Conservation (phyloP, 768 basidiomycete genomes). For the Leucogyrophana mollusca region DNA sequence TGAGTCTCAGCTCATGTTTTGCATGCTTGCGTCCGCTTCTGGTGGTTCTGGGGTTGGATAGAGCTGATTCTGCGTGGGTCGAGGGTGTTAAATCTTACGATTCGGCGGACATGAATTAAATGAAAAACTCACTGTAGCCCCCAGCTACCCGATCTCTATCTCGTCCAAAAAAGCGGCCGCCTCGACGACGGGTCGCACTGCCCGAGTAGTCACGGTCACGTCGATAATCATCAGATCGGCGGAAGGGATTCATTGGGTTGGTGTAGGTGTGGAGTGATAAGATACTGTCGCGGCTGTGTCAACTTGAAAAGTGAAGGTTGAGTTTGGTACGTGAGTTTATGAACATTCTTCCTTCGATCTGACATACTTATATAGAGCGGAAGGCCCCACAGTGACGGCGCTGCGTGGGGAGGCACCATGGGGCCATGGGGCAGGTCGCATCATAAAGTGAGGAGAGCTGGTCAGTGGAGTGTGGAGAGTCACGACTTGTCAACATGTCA, state of each 20-base stretch:
- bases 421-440: no score
- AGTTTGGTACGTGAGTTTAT: no score
- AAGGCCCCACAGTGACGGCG: no score
- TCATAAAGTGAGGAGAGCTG: no score
- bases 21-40: slow-evolving; percentile 43
- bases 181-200: slow-evolving; percentile 1
- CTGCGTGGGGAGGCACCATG: no score
- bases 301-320: no score
- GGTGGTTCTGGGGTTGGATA: slow-evolving; percentile 52
- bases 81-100: slow-evolving; percentile 3
- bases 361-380: no score
- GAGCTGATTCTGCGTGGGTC: slow-evolving; percentile 39
- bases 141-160: slow-evolving; percentile 47
- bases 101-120: not conserved
- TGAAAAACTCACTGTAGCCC: slow-evolving; percentile 41
- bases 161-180: slow-evolving; percentile 14
- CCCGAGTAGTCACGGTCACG: not conserved
- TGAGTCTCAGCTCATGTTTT: slow-evolving; percentile 41
- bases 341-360: no score
- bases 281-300: no score
- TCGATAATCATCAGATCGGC: not conserved
- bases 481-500: no score
- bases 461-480: no score
- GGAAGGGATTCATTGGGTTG: slow-evolving; percentile 2
- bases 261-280: no score